Percentiles rank a stretch among this genome's conserved stretches.
These are phyloP conservation scores for Tinospora cordifolia DNA, from an alignment of 164 flowering plant species.

Conservation along the genomic window DNA sequence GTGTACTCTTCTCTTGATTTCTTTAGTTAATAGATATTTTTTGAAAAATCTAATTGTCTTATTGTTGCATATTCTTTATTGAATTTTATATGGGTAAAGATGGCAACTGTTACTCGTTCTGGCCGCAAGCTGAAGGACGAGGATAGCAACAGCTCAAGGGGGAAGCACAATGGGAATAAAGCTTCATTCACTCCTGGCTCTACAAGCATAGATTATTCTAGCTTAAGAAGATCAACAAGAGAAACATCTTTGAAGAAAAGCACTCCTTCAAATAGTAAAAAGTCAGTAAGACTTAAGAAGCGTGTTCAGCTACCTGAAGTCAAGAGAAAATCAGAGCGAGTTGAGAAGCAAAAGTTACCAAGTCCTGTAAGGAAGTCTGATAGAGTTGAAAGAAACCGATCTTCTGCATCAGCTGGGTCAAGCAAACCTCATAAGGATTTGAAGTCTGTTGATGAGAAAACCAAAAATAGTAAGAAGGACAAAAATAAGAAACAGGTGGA, in stretches of 20 bases:
- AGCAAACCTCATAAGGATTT: constrained; percentile 31
- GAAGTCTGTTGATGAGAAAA: constrained; percentile 18
- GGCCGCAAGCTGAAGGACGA: constrained; percentile 16
- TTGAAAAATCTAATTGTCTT: not conserved
- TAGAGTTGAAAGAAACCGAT: constrained; percentile 27
- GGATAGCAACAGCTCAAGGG: constrained; percentile 13
- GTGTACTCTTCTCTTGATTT: not conserved
- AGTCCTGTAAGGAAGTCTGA: constrained; percentile 46
- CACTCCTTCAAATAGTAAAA: constrained; percentile 27
- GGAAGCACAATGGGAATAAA: constrained; percentile 16
- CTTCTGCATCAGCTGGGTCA: constrained; percentile 28
- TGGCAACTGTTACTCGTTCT: constrained; percentile 20
- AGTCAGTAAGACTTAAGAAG: constrained; percentile 43
- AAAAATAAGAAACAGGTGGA: constrained; percentile 23
- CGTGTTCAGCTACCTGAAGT: constrained; percentile 17
- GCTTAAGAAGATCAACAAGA: constrained; percentile 48
- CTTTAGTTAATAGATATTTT: not conserved
- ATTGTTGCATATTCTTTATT: not conserved
- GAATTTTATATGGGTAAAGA: not conserved
- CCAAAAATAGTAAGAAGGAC: constrained; percentile 21
- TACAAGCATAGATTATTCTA: constrained; percentile 19
- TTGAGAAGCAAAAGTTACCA: constrained; percentile 29
- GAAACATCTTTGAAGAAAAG: constrained; percentile 31
- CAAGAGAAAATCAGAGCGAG: constrained; percentile 29
- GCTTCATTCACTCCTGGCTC: constrained; percentile 16